Conservation (phyloP, 306 rosid species). For the Medicago ruthenica region DNA sequence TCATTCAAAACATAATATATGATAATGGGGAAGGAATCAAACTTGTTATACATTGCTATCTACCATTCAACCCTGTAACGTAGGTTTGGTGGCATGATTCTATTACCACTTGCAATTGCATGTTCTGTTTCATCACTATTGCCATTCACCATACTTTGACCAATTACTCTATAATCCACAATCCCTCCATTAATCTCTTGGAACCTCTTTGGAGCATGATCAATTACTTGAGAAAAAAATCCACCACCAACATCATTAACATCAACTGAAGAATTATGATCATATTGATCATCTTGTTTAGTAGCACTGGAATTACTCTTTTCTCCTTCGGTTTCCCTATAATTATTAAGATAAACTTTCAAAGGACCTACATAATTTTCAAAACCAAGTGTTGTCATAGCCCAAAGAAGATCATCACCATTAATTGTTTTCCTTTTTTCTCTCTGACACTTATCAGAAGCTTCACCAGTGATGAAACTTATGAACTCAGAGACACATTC, state of each 20-base stretch:
- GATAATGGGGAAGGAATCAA: conserved; percentile 7
- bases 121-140: conserved; percentile 50
- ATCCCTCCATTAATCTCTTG: conserved; percentile 45
- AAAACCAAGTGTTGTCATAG: conserved; percentile 86
- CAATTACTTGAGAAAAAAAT: conserved; percentile 50
- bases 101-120: conserved; percentile 50
- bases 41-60: conserved; percentile 20
- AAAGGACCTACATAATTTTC: conserved; percentile 78
- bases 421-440: conserved; percentile 89
- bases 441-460: conserved; percentile 85
- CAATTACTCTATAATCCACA: conserved; percentile 51
- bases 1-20: conserved; percentile 9
- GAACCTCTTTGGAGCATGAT: conserved; percentile 41
- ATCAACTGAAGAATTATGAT: conserved; percentile 24
- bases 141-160: conserved; percentile 24
- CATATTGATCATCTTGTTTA: conserved; percentile 49
- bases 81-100: conserved; percentile 54
- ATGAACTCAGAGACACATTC: conserved; percentile 94
- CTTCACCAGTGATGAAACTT: conserved; percentile 90
- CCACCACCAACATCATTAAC: conserved; percentile 49
- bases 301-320: conserved; percentile 34
- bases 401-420: conserved; percentile 92
- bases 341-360: conserved; percentile 71
- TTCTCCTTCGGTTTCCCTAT: conserved; percentile 80
- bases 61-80: conserved; percentile 73